Percentiles rank a stretch among this genome's conserved stretches.
Evolutionary conservation across 192 early-diverging fungal genomes (phyloP).

Genomic region (Physocladia obscura): DNA sequence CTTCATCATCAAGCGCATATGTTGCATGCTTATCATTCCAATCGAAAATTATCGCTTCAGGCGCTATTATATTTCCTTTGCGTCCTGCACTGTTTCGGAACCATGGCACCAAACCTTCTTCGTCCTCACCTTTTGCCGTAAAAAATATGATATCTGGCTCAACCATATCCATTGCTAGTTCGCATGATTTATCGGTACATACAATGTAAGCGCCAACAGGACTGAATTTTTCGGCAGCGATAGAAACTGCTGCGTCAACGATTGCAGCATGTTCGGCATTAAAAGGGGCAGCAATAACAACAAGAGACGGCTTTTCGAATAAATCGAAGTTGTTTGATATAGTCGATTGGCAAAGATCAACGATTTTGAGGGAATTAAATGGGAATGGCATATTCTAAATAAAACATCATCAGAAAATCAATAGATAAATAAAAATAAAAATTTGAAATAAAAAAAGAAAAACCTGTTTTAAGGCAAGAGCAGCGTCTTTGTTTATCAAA

Average conservation of each 20-base stretch:
- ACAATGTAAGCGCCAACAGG: not conserved
- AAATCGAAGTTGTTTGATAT: not conserved
- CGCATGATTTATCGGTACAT: not conserved
- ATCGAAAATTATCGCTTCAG: not conserved
- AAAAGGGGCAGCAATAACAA: not conserved
- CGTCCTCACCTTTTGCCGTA: not conserved
- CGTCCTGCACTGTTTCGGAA: not conserved
- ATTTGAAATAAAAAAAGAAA: no score
- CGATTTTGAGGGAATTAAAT: not conserved
- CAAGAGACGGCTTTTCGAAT: not conserved
- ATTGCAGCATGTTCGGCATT: not conserved
- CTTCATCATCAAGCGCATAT: not conserved
- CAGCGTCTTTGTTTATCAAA: not conserved
- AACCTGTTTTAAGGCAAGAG: not conserved
- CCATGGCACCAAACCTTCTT: not conserved
- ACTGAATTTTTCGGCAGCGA: not conserved
- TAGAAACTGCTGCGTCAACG: not conserved
- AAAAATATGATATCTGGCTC: not conserved
- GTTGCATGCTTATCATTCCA: not conserved
- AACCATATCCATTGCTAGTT: not conserved
- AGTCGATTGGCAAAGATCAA: not conserved
- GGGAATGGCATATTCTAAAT: not conserved
- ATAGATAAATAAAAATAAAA: no score
- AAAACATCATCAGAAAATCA: no score
- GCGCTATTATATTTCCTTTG: not conserved